Percentiles rank a stretch among this genome's conserved stretches.
These are phyloP conservation scores for Phytophthora agathidicida DNA, from an alignment of 352 stramenopile species.

Conservation along the genomic window DNA sequence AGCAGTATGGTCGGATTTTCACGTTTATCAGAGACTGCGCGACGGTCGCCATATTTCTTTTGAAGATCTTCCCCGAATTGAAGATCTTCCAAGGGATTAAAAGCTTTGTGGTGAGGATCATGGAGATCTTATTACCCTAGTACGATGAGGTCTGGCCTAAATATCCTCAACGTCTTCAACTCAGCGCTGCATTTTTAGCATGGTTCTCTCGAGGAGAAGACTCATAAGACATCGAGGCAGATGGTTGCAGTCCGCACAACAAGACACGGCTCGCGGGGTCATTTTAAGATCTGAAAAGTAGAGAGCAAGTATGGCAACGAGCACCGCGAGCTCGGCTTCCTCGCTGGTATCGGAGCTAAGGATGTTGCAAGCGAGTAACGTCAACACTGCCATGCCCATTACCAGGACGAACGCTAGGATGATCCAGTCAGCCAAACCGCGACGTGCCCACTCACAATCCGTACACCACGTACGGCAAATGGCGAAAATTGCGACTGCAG, in stretches of 20 bases:
- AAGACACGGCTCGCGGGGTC: not conserved
- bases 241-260: not conserved
- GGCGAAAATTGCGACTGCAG: slow-evolving; percentile 37
- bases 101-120: too few species aligned
- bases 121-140: too few species aligned
- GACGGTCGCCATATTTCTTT: slow-evolving; percentile 4
- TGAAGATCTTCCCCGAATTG: too few species aligned
- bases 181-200: slow-evolving; percentile 12
- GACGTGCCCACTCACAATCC: slow-evolving; percentile 30
- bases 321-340: not conserved
- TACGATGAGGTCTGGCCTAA: too few species aligned
- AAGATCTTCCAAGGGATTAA: too few species aligned
- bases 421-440: slow-evolving; percentile 47
- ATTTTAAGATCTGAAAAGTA: slow-evolving; percentile 15
- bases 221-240: slow-evolving; percentile 34
- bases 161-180: too few species aligned
- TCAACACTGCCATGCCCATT: slow-evolving; percentile 41
- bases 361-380: slow-evolving; percentile 20
- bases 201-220: not conserved
- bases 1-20: slow-evolving; percentile 28
- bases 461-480: slow-evolving; percentile 65
- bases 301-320: slow-evolving; percentile 12
- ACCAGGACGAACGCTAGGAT: slow-evolving; percentile 31
- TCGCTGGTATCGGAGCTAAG: slow-evolving; percentile 35
- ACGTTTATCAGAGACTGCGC: not conserved